These are phyloP conservation scores for Suhomyces vadensis DNA, from an alignment of 805 yeast species.

Conservation along the genomic window DNA sequence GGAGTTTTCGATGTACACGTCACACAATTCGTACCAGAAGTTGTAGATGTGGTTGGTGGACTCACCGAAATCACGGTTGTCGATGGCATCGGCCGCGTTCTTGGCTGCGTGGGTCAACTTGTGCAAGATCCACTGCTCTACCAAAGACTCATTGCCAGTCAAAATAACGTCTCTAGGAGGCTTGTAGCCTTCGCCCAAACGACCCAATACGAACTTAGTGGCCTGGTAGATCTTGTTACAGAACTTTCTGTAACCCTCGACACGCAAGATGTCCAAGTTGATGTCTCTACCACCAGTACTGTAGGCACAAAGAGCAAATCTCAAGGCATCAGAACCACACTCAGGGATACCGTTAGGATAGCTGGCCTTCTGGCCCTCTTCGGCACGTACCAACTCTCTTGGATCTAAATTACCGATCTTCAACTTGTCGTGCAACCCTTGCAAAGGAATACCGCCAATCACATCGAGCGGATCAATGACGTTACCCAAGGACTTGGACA, in stretches of 20 bases:
- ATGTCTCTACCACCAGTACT: slow-evolving; percentile 99
- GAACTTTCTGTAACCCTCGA: slow-evolving; percentile 98
- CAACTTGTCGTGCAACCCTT: slow-evolving; percentile 76
- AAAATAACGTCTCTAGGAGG: slow-evolving; percentile 69
- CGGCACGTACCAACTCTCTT: slow-evolving; percentile 82
- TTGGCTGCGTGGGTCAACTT: slow-evolving; percentile 72
- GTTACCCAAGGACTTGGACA: slow-evolving; percentile 97
- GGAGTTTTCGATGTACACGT: slow-evolving; percentile 96
- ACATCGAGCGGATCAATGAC: slow-evolving; percentile 96
- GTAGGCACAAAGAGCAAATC: slow-evolving; percentile 97
- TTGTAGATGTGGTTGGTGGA: slow-evolving; percentile 85
- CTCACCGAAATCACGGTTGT: slow-evolving; percentile 84
- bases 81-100: slow-evolving; percentile 64
- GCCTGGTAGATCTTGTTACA: slow-evolving; percentile 99
- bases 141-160: slow-evolving; percentile 83
- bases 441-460: slow-evolving; percentile 80
- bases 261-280: slow-evolving; percentile 92
- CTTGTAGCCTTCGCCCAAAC: slow-evolving; percentile 82
- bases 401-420: slow-evolving; percentile 83
- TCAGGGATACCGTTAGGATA: slow-evolving; percentile 98
- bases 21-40: slow-evolving; percentile 97
- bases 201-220: slow-evolving; percentile 91
- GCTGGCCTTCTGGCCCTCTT: slow-evolving; percentile 80
- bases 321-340: slow-evolving; percentile 98
- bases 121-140: slow-evolving; percentile 95